These are phyloP conservation scores for Trichophaea hybrida DNA, from an alignment of 2,329 filamentous ascomycete species.

Conservation along the genomic window DNA sequence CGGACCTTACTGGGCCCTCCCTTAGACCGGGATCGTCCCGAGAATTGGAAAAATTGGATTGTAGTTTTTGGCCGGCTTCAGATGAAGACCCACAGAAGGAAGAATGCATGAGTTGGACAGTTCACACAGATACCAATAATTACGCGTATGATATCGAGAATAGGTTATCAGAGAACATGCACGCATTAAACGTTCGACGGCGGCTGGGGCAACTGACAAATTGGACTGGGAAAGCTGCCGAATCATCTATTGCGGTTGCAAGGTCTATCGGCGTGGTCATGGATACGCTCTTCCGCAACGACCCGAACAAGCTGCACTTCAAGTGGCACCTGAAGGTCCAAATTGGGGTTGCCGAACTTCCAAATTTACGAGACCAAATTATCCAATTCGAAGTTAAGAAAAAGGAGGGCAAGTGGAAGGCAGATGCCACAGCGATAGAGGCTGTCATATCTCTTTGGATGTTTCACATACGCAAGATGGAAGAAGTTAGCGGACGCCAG, in stretches of 20 bases:
- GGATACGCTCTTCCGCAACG: not conserved
- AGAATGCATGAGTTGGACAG: not conserved
- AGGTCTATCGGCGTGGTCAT: not conserved
- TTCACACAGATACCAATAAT: not conserved
- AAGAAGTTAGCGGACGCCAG: not conserved
- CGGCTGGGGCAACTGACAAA: conserved; percentile 1
- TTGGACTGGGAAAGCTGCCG: not conserved
- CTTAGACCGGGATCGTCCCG: not conserved
- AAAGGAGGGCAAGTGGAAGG: conserved; percentile 19
- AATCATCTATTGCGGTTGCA: not conserved
- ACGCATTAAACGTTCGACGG: not conserved
- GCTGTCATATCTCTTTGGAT: conserved; percentile 29
- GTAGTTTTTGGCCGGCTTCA: not conserved
- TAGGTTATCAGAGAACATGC: not conserved
- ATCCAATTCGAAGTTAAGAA: not conserved
- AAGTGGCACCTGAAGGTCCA: not conserved
- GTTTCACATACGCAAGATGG: conserved; percentile 15
- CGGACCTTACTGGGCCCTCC: too few relatives aligned
- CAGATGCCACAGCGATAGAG: conserved; percentile 24
- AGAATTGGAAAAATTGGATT: too few relatives aligned
- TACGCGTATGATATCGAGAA: not conserved
- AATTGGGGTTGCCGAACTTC: not conserved
- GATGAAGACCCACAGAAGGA: not conserved
- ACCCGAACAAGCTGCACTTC: not conserved
- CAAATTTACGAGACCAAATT: not conserved